Percentiles rank a stretch among this genome's conserved stretches.
These are phyloP conservation scores for Populus ilicifolia DNA, from an alignment of 345 rosid genomes.

Conservation along the genomic window DNA sequence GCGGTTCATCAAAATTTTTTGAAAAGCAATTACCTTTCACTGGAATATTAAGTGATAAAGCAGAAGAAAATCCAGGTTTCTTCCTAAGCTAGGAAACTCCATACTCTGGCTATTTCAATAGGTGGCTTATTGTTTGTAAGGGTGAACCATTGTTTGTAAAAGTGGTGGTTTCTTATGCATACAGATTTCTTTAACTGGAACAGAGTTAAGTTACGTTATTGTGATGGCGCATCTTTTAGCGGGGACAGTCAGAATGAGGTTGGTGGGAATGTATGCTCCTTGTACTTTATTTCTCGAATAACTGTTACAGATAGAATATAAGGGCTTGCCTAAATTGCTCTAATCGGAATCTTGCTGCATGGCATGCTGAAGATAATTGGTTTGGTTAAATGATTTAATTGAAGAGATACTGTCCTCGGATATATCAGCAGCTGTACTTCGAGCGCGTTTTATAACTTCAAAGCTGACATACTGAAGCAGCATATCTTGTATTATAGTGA, in stretches of 20 bases:
- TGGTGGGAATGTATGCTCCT: not conserved
- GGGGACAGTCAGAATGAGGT: conserved; percentile 30
- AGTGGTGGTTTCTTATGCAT: not conserved
- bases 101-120: not conserved
- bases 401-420: not conserved
- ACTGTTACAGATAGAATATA: not conserved
- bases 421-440: not conserved
- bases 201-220: conserved; percentile 26
- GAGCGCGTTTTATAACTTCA: not conserved
- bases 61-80: conserved; percentile 31
- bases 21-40: conserved; percentile 25
- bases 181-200: conserved; percentile 35
- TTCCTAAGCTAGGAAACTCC: not conserved
- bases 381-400: not conserved
- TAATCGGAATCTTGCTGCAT: not conserved
- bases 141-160: not conserved
- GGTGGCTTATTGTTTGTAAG: not conserved
- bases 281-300: not conserved
- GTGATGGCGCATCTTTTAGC: conserved; percentile 33
- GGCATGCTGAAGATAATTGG: not conserved
- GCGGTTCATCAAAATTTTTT: conserved; percentile 30
- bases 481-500: not conserved
- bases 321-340: not conserved
- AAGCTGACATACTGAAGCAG: not conserved
- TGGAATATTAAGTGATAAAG: conserved; percentile 27